These are phyloP conservation scores for Colletotrichum destructivum DNA, from an alignment of 2,329 filamentous ascomycete species.

Conservation along the genomic window DNA sequence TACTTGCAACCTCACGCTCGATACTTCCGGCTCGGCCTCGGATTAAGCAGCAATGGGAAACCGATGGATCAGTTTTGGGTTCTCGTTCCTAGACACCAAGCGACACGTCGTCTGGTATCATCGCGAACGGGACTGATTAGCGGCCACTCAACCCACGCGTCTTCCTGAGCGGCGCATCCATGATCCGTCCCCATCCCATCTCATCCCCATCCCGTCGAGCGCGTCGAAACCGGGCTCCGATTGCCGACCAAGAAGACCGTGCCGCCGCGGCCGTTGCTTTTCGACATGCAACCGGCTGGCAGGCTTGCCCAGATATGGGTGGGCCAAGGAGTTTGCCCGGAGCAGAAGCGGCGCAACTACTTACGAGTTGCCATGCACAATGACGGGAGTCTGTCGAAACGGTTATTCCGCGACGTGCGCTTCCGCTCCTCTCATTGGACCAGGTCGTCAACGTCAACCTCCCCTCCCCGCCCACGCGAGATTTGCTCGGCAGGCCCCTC, in stretches of 20 bases:
- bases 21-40: slow-evolving; percentile 32
- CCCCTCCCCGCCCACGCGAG: background rate
- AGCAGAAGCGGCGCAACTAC: slow-evolving; percentile 10
- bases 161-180: no score
- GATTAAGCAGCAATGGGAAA: slow-evolving; percentile 17
- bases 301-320: no score
- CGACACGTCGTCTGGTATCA: slow-evolving; percentile 16
- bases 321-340: background rate
- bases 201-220: background rate
- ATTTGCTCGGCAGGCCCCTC: slow-evolving; percentile 14
- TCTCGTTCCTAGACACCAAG: background rate
- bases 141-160: background rate
- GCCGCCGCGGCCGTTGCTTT: background rate
- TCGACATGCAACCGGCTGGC: background rate
- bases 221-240: slow-evolving; percentile 6
- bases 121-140: background rate
- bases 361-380: slow-evolving; percentile 6
- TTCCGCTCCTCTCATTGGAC: background rate
- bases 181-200: background rate
- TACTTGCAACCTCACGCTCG: no score
- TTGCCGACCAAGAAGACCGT: background rate
- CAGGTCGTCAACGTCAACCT: background rate
- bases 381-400: slow-evolving; percentile 23
- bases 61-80: background rate
- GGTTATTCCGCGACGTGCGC: background rate